These are phyloP conservation scores for Spiraea crenata DNA, from an alignment of 331 rosid genomes.

Conservation along the genomic window DNA sequence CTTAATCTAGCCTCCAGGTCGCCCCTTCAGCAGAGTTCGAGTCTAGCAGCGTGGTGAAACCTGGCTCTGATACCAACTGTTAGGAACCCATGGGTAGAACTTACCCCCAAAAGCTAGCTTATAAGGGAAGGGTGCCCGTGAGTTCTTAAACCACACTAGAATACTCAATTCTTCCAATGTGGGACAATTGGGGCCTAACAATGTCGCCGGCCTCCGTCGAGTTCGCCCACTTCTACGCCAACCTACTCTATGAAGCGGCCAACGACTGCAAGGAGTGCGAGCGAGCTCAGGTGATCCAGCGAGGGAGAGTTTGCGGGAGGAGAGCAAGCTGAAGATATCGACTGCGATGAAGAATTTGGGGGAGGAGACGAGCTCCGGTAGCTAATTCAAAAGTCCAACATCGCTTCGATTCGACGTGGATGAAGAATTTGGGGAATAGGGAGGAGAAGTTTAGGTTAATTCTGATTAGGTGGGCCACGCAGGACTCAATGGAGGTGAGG, in stretches of 20 bases:
- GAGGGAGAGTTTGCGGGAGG: slow-evolving; percentile 81
- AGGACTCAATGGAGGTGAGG: slow-evolving; percentile 88
- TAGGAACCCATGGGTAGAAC: no score
- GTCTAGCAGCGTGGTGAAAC: no score
- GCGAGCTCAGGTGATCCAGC: slow-evolving; percentile 78
- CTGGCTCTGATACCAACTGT: no score
- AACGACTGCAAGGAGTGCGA: slow-evolving; percentile 79
- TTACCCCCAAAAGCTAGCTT: no score
- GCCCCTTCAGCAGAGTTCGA: no score
- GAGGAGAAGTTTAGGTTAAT: slow-evolving; percentile 76
- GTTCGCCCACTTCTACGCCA: slow-evolving; percentile 75
- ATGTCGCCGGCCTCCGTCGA: slow-evolving; percentile 81
- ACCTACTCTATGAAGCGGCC: slow-evolving; percentile 72
- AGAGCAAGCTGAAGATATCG: slow-evolving; percentile 59
- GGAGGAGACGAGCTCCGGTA: slow-evolving; percentile 60
- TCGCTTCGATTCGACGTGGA: slow-evolving; percentile 76
- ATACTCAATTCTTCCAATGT: no score
- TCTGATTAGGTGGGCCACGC: slow-evolving; percentile 63
- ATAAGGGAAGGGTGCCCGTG: no score
- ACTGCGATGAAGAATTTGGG: no score
- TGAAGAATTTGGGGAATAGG: slow-evolving; percentile 82
- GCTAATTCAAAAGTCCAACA: slow-evolving; percentile 78
- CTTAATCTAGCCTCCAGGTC: no score
- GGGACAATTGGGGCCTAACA: no score
- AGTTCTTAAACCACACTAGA: no score